A percentile compares a stretch with the other conserved stretches of the same genome.
Evolutionary conservation across 352 stramenopile species (phyloP).

Genomic region (Elongisporangium senticosum): DNA sequence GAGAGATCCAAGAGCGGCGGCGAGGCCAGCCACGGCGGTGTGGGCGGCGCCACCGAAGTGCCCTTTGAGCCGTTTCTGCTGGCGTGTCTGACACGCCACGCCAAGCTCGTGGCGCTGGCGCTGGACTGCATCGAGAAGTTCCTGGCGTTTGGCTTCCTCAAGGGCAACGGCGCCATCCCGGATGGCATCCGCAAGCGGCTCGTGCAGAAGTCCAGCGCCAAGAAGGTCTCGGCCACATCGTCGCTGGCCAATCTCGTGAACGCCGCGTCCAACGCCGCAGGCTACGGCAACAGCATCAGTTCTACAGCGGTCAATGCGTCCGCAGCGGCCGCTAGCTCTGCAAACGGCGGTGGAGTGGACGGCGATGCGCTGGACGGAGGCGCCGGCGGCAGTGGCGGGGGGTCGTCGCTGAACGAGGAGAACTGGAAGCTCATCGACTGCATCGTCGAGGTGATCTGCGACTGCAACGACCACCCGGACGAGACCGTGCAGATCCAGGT

Average conservation of each 20-base stretch:
- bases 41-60: conserved; percentile 34
- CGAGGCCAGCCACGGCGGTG: conserved; percentile 11
- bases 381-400: conserved; percentile 7
- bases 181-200: conserved; percentile 58
- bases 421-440: conserved; percentile 82
- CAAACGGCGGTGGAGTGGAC: conserved; percentile 3
- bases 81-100: conserved; percentile 65
- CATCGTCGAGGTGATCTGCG: conserved; percentile 86
- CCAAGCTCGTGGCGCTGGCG: conserved; percentile 71
- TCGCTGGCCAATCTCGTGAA: conserved; percentile 10
- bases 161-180: conserved; percentile 53
- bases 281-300: conserved; percentile 11
- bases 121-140: conserved; percentile 91
- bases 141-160: conserved; percentile 81
- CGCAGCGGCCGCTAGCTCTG: conserved; percentile 1
- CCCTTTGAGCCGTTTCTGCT: conserved; percentile 74
- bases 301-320: background rate
- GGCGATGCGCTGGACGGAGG: conserved; percentile 13
- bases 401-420: conserved; percentile 30
- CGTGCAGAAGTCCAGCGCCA: conserved; percentile 44
- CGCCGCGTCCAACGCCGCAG: background rate
- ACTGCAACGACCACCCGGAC: conserved; percentile 88
- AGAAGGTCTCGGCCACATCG: background rate
- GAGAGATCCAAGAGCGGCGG: conserved; percentile 10
- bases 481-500: conserved; percentile 92